Base-by-base conservation (phyloP, 768 basidiomycete species). In the Pleurotus ostreatus region DNA sequence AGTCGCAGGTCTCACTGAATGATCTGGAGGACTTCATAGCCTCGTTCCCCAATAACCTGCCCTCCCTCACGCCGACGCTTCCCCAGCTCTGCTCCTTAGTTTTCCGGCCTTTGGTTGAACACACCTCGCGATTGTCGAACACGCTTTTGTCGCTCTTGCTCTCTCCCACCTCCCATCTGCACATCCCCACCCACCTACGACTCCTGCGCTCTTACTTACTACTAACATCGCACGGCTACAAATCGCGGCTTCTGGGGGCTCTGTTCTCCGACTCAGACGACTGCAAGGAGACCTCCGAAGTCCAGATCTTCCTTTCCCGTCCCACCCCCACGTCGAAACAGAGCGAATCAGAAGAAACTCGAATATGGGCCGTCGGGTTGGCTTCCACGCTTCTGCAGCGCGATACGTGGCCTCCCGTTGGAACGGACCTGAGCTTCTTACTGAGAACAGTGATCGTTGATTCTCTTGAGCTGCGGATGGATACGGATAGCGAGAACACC, bases 371-470 rank as follows among this genome's bases (percentile, higher is more conserved):
- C 0, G 78, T 94, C 5, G 94, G 93, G 1, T 70, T 96, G 5
- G 85, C 89, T 7, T 75, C 84, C 0, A 80, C 82, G 2, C 69
- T 96, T n/a, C 80, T 87, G 38, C 84, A 88, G 45, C 76, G 86
- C 37, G 83, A 84, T 49, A 81, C 78, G 4, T 96, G 94, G 94
- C 94, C 94, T 0, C 94, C 94, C 11, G 86, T 88, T 15, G 91
- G 90, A 4, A 79, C 87, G 2, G 92, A 94, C 64, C 73, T 96
- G 48, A 89, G 90, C 62, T 94, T 88, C 70, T 84, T 86, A 61
- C 72, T 96, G 43, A 72, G 92, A 52, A 88, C 89, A 0, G 93
- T 95, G 6, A 87, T 96, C 61, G 81, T 94, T 7, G 93, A 93
- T 66, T 86, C 89, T 4, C 74, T 92, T 38, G 84, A 84, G 44